Evolutionary conservation across 176 grass and related monocot species (phyloP).

Genomic region (Oryza nivara): DNA sequence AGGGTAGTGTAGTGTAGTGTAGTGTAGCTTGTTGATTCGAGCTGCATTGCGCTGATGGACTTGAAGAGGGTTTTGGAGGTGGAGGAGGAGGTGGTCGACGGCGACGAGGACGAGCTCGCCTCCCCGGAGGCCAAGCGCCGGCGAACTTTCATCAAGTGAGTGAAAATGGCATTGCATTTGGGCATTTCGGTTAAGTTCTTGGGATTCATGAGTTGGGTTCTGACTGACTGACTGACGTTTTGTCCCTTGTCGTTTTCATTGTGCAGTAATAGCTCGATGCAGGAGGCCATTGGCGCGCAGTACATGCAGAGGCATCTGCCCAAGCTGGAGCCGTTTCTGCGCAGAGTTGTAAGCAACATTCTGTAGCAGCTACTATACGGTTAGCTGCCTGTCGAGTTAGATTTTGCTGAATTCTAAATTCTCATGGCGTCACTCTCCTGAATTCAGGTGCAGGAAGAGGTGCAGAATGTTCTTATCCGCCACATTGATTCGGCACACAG

Average conservation of each 20-base stretch:
- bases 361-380: not conserved
- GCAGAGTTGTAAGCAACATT: conserved; percentile 67
- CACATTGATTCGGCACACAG: conserved; percentile 57
- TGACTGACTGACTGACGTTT: conserved; percentile 8
- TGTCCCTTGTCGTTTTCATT: not conserved
- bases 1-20: no score
- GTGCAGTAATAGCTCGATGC: conserved; percentile 58
- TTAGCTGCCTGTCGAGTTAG: not conserved
- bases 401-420: conserved; percentile 27
- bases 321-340: conserved; percentile 84
- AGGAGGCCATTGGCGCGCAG: conserved; percentile 76
- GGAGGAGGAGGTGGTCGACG: conserved; percentile 67
- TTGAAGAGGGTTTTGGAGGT: conserved; percentile 56
- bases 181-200: not conserved
- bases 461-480: conserved; percentile 75
- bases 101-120: conserved; percentile 57
- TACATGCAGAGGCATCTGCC: conserved; percentile 80
- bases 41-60: conserved; percentile 44
- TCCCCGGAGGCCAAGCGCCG: conserved; percentile 63
- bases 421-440: conserved; percentile 19
- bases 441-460: conserved; percentile 88
- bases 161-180: not conserved
- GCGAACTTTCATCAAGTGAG: conserved; percentile 65
- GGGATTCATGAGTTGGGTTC: not conserved
- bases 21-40: not conserved